Evolutionary conservation across 2,329 filamentous ascomycete genomes (phyloP), one percentile per base, ranked within the genome.

Genomic region (Trichoderma hamatum): DNA sequence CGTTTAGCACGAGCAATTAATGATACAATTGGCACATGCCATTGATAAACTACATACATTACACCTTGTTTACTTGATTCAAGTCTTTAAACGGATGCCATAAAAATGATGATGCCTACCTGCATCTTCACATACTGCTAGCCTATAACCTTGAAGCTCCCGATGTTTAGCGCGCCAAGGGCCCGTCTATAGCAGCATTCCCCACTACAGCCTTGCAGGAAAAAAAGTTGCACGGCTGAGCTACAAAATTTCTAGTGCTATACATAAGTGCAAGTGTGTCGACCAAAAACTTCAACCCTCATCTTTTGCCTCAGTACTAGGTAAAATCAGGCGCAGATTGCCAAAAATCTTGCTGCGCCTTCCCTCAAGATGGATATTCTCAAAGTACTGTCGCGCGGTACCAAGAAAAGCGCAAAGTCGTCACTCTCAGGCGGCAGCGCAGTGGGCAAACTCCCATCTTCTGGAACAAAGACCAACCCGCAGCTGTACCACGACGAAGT

Each of bases 321-420:
- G 46, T 24, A 51, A 21, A 49, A 6, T 43, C 46, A 5, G 60
- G 60, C 39, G 52, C 60, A 43, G 30, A 52, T 54, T 30, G 36
- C 60, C 7, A 19, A 51, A 49, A 51, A 30, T 43, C 43, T 19
- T 59, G 24, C 30, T 51, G 34, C 60, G 39, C 9, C 11, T 58
- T 51, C 14, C 5, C 10, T 2, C 36, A 69, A 24, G 21, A 92
- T 92, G 90, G 90, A 94, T 80, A 89, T 93, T 67, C 83, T 93
- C 75, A 92, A 89, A 75, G 82, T 94, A 36, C 82, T 94, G 70
- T 92, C 91, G 43, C 86, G 91, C 62, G 90, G 90, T 69, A 89
- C 88, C 3, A 92, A 91, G 71, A 83, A 83, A 74, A 81, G 83
- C 16, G 76, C 82, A 5, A 83, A 81, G 69, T 74, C 76, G 21